A percentile compares a stretch with the other conserved stretches of the same genome.
Evolutionary conservation across 2,329 filamentous ascomycete species (phyloP).

Genomic region (Cercospora sp.): DNA sequence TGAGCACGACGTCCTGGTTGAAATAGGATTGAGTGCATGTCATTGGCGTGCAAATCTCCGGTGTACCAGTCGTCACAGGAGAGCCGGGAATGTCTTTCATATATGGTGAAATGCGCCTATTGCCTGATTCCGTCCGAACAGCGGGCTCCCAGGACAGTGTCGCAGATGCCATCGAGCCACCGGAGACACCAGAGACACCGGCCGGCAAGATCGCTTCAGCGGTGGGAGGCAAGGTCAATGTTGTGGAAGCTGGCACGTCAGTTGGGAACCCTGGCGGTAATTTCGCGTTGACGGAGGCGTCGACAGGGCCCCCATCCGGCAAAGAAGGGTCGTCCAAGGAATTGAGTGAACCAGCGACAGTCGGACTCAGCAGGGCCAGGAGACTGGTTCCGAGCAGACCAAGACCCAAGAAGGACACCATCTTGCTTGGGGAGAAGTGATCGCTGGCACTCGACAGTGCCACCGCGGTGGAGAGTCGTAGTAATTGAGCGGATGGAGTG

Average conservation of each 20-base stretch:
- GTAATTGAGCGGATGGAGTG: not conserved
- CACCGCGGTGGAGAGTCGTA: not conserved
- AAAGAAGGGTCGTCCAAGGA: not conserved
- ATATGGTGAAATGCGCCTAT: not conserved
- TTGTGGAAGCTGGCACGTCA: not conserved
- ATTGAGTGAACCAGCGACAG: not conserved
- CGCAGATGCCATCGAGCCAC: not conserved
- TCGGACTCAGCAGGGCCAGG: not conserved
- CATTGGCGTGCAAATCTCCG: slow-evolving; percentile 1
- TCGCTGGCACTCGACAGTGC: not conserved
- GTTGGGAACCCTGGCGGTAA: not conserved
- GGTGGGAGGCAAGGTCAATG: not conserved
- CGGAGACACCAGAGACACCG: not conserved
- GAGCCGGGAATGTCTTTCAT: not conserved
- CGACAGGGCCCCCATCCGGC: not conserved
- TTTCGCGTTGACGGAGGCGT: not conserved
- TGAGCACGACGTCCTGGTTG: not conserved
- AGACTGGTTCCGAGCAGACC: not conserved
- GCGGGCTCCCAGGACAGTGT: not conserved
- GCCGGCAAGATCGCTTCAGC: not conserved
- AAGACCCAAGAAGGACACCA: not conserved
- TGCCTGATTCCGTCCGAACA: not conserved
- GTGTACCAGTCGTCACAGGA: not conserved
- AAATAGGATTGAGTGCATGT: not conserved
- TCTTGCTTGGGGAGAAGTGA: not conserved